Evolutionary conservation across 305 asterid species (phyloP), one percentile per base, ranked within the genome.

Genomic region (Coffea humblotiana): DNA sequence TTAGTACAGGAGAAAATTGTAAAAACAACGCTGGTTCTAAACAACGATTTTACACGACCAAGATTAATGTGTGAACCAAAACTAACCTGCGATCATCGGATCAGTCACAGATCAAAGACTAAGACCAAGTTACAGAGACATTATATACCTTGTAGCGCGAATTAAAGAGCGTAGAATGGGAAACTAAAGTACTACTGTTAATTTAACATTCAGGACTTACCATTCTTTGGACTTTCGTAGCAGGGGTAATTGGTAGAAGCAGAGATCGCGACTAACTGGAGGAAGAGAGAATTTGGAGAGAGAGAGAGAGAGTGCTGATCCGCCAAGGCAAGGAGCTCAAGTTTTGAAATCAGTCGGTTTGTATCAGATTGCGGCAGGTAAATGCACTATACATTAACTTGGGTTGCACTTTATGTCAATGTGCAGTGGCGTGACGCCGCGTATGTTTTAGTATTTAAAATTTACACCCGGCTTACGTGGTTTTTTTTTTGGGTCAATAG

Each of bases 341-440:
- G 49, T 40, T 25, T 56, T 15, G 25, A 5, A 8, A 52, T n/a
- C 25, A 61, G 19, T 43, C 25, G 69, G 1, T 3, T 45, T 37
- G 43, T 37, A 37, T 37, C 2, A 2, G 43, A 37, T 3, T 52
- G 40, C 19, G 18, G 32, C 37, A 51, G 21, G 68, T 45, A 12
- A 37, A 64, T 77, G 64, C 71, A 45, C 71, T 29, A 29, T 37
- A 37, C 43, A 2, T 37, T 37, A 4, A 2, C 58, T 48, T 35
- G 75, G 3, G 48, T 76, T 27, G 37, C 64, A 54, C 52, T 60
- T 48, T 72, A 65, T 49, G 72, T 56, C 27, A 75, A 49, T 25
- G 37, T 43, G 80, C 80, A 19, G 77, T 48, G 65, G 52, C 84
- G 78, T 58, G 84, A 77, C 78, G 78, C 84, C 84, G 84, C 84